Conservation (phyloP, 306 rosid genomes). For the Cucurbita pepo region DNA sequence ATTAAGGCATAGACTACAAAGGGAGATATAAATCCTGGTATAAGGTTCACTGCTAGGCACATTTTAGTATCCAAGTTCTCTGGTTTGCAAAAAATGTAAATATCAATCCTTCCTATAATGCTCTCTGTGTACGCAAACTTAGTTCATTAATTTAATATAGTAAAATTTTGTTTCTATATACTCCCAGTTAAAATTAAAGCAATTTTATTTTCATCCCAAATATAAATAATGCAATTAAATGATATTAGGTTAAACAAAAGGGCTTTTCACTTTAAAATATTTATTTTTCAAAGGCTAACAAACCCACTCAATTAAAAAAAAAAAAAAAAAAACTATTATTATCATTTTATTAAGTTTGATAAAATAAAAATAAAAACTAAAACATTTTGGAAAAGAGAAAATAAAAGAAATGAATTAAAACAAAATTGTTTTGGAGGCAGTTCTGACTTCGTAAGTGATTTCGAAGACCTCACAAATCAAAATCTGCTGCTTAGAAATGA, state of each 20-base stretch:
- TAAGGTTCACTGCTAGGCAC: background rate
- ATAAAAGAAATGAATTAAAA: background rate
- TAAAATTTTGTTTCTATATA: background rate
- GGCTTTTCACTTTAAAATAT: too few species aligned
- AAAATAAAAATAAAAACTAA: too few species aligned
- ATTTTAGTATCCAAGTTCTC: background rate
- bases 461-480: background rate
- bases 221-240: too few species aligned
- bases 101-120: background rate
- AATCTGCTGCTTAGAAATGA: background rate
- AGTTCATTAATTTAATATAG: background rate
- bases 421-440: background rate
- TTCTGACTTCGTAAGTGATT: background rate
- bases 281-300: too few species aligned
- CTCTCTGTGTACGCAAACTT: background rate
- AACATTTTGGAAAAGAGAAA: background rate
- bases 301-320: too few species aligned
- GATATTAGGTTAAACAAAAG: too few species aligned
- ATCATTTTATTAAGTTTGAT: too few species aligned
- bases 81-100: conserved; percentile 1
- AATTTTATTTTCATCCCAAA: too few species aligned
- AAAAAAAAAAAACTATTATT: too few species aligned
- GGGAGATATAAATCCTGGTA: background rate
- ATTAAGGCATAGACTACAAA: background rate
- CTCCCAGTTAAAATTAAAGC: background rate